phyloP scores from a whole-genome alignment of 2,329 filamentous ascomycete genomes.

The Alternaria novae-zelandiae region DNA sequence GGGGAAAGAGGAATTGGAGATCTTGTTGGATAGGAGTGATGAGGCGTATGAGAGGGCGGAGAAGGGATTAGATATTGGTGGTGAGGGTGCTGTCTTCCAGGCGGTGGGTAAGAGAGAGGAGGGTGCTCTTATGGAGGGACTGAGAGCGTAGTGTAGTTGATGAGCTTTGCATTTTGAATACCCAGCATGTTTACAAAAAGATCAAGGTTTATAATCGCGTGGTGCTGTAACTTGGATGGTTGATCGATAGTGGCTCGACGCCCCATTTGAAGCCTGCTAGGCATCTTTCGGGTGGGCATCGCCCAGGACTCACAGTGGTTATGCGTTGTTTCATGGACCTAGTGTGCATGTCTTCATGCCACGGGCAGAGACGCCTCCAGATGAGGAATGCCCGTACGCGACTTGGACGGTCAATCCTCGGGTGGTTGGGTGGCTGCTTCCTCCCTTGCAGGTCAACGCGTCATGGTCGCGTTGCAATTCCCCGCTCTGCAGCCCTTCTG shows the following conservation, averaged over 20 bases:
- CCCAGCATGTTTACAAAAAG: neutral
- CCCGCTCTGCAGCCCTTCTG: neutral
- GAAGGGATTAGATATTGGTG: slow-evolving; percentile 75
- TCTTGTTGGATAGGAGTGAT: slow-evolving; percentile 76
- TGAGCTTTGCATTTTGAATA: neutral
- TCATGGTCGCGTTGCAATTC: neutral
- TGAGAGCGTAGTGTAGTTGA: slow-evolving; percentile 44
- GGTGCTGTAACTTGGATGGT: neutral
- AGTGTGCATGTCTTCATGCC: too few species aligned
- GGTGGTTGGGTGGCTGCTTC: neutral
- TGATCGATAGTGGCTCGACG: neutral
- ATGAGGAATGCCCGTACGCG: too few species aligned
- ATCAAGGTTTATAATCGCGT: neutral
- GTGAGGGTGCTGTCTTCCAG: slow-evolving; percentile 65
- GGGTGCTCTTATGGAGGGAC: slow-evolving; percentile 57
- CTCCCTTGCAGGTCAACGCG: neutral
- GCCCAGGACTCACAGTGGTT: too few species aligned
- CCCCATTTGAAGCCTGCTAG: too few species aligned
- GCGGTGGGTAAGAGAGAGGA: slow-evolving; percentile 80
- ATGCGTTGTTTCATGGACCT: too few species aligned
- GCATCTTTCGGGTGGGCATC: too few species aligned
- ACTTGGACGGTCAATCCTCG: neutral
- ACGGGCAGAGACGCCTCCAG: too few species aligned
- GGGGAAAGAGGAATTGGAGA: slow-evolving; percentile 75
- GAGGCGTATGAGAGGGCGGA: slow-evolving; percentile 76